phyloP scores from a whole-genome alignment of 345 rosid species.

The Moringa oleifera region DNA sequence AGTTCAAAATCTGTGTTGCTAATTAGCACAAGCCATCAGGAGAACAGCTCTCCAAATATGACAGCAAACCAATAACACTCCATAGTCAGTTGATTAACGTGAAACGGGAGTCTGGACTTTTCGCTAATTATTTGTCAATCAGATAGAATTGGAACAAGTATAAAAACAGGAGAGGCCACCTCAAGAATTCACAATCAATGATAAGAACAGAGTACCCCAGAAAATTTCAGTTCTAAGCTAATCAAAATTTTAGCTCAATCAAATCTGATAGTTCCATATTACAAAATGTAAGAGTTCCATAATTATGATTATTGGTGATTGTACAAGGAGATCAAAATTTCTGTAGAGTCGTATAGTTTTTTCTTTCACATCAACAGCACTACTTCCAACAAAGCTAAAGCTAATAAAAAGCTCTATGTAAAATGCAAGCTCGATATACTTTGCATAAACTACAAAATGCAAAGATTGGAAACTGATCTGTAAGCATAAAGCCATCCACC shows the following conservation, averaged over 20 bases:
- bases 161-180: not conserved
- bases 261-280: no score
- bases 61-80: not conserved
- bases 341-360: no score
- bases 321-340: not conserved
- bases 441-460: no score
- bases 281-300: no score
- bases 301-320: no score
- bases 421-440: not conserved
- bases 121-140: no score
- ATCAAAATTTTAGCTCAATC: not conserved
- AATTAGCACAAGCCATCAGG: not conserved
- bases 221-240: not conserved
- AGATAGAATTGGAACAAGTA: no score
- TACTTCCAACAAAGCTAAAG: no score
- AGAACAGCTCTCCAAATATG: not conserved
- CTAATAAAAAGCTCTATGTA: no score
- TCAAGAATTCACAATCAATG: no score
- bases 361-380: not conserved
- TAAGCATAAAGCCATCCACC: not conserved
- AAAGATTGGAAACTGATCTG: not conserved
- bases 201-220: no score
- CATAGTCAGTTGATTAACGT: not conserved
- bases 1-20: not conserved
- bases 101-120: no score